Percentiles rank a stretch among this genome's conserved stretches.
Conservation (phyloP, 2,329 filamentous ascomycete genomes). For the Graphiopsis chlorocephala region DNA sequence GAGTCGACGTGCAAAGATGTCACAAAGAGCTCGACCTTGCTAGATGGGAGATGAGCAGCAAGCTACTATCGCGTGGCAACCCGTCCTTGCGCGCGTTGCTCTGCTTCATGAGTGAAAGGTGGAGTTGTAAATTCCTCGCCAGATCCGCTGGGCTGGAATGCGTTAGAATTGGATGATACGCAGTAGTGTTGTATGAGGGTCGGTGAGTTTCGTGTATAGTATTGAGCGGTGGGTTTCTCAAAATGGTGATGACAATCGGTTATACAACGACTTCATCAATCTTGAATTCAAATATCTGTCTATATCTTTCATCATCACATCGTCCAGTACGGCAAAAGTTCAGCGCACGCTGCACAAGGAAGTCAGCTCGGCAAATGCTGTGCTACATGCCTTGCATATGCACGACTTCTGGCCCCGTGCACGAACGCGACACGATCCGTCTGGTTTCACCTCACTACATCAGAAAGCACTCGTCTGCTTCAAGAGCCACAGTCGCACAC, state of each 20-base stretch:
- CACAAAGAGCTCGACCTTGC: conserved; percentile 15
- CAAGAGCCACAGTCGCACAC: not conserved
- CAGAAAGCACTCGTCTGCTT: not conserved
- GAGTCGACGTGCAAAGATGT: not conserved
- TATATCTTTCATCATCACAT: not conserved
- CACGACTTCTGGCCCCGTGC: not conserved
- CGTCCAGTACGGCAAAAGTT: not conserved
- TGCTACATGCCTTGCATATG: conserved; percentile 27
- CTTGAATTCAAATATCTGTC: not conserved
- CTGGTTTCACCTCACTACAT: conserved; percentile 8
- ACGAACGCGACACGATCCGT: conserved; percentile 10
- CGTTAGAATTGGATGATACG: conserved; percentile 16
- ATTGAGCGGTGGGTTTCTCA: not conserved
- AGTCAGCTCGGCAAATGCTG: conserved; percentile 14
- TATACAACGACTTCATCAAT: not conserved
- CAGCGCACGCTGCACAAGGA: not conserved
- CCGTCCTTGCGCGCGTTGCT: conserved; percentile 24
- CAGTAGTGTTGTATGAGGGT: not conserved
- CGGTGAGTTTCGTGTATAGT: not conserved
- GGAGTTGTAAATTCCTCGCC: conserved; percentile 24
- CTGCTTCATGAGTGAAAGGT: conserved; percentile 7
- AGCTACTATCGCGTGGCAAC: conserved; percentile 11
- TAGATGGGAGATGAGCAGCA: conserved; percentile 6
- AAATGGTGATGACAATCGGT: not conserved
- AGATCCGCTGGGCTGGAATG: conserved; percentile 25